A percentile compares a stretch with the other conserved stretches of the same genome.
Conservation (phyloP, 1,284 basidiomycete species). For the Pyrrhoderma noxium region DNA sequence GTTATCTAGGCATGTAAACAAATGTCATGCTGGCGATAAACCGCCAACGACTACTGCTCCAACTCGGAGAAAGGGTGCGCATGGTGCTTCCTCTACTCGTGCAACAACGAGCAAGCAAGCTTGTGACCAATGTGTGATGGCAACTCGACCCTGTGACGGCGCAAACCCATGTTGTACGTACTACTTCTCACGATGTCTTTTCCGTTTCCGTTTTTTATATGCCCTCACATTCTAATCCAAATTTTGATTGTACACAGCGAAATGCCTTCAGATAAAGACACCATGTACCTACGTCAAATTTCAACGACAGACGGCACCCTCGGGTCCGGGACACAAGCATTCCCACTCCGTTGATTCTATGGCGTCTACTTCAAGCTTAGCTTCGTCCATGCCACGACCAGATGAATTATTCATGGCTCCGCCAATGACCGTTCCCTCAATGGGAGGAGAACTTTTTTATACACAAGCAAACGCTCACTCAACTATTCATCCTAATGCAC, state of each 20-base stretch:
- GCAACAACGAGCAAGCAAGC: constrained; percentile 74
- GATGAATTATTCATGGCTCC: constrained; percentile 19
- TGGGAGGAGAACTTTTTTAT: constrained; percentile 16
- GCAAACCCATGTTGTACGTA: constrained; percentile 65
- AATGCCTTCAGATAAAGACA: constrained; percentile 68
- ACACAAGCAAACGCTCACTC: neutral
- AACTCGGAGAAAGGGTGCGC: constrained; percentile 44
- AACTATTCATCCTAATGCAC: neutral
- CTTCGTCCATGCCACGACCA: constrained; percentile 14
- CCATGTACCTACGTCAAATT: constrained; percentile 83
- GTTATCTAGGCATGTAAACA: constrained; percentile 83
- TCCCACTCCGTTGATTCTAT: constrained; percentile 12
- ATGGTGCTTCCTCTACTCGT: constrained; percentile 47
- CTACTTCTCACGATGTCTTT: constrained; percentile 12
- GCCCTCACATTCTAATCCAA: neutral
- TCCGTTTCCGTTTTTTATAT: constrained; percentile 5
- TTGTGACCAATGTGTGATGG: constrained; percentile 82
- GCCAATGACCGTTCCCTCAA: constrained; percentile 17
- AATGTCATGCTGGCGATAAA: constrained; percentile 77
- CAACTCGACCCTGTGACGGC: constrained; percentile 74
- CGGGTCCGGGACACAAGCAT: constrained; percentile 52
- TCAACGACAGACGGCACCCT: constrained; percentile 71
- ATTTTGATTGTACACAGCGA: constrained; percentile 42
- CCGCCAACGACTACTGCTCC: constrained; percentile 39
- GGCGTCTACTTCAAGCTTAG: constrained; percentile 4